These are phyloP conservation scores for Penicillium coprophilum DNA, from an alignment of 495 filamentous ascomycete genomes.

Conservation along the genomic window DNA sequence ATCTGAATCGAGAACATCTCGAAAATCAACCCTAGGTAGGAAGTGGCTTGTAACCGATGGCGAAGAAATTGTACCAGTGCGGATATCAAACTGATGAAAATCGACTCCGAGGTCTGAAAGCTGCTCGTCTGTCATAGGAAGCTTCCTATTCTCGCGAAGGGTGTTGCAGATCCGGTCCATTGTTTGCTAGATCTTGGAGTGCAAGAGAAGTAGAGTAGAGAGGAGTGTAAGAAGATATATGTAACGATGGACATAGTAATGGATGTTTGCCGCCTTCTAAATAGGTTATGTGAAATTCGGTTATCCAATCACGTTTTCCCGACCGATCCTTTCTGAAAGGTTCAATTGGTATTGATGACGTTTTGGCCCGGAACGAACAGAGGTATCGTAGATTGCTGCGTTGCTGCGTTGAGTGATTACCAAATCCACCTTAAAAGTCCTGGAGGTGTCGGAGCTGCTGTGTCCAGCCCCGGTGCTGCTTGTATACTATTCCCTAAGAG, in stretches of 20 bases:
- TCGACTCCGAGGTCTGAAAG: slow-evolving; percentile 9
- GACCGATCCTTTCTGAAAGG: neutral
- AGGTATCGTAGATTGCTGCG: neutral
- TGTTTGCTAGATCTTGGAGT: neutral
- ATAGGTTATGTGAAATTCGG: neutral
- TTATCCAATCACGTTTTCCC: neutral
- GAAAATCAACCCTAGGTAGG: slow-evolving; percentile 1
- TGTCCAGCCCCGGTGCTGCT: neutral
- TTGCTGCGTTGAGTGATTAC: neutral
- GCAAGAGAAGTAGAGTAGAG: slow-evolving; percentile 1
- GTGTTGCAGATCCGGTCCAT: neutral
- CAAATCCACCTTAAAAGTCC: slow-evolving; percentile 2
- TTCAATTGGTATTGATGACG: slow-evolving; percentile 1
- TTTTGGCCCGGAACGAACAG: neutral
- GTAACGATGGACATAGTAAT: neutral
- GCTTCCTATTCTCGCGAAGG: slow-evolving; percentile 7
- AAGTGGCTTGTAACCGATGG: slow-evolving; percentile 6
- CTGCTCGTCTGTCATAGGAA: slow-evolving; percentile 7
- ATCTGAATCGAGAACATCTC: slow-evolving; percentile 1
- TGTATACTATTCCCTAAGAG: too few relatives aligned
- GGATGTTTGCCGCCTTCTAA: neutral
- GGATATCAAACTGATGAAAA: slow-evolving; percentile 8
- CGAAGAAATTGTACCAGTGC: slow-evolving; percentile 1
- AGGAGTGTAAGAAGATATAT: slow-evolving; percentile 1
- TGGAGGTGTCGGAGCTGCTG: neutral